phyloP scores from a whole-genome alignment of 2,329 filamentous ascomycete genomes.

The Dothidotthia symphoricarpi region DNA sequence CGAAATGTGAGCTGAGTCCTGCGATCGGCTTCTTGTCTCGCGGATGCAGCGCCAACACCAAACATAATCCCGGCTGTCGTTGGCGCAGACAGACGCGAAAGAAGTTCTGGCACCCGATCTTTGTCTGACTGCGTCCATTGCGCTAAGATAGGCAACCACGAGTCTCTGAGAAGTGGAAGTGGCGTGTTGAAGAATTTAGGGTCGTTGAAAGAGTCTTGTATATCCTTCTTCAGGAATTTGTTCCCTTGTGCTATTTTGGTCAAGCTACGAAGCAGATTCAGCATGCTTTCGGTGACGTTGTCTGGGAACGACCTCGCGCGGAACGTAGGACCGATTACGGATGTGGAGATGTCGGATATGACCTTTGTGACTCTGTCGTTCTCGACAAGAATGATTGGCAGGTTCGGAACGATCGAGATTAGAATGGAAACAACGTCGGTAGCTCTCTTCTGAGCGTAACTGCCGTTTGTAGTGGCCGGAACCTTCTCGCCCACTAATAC shows the following conservation, averaged over 20 bases:
- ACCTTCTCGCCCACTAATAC: constrained; percentile 28
- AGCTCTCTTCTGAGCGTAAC: constrained; percentile 44
- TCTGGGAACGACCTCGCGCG: constrained; percentile 84
- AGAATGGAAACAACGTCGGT: constrained; percentile 75
- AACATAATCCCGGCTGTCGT: constrained; percentile 96
- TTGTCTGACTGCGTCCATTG: constrained; percentile 87
- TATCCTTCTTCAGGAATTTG: constrained; percentile 90
- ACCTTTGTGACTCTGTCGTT: constrained; percentile 78
- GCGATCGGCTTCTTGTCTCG: constrained; percentile 89
- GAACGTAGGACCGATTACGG: constrained; percentile 76
- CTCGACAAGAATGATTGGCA: constrained; percentile 81
- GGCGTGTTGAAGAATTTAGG: constrained; percentile 75
- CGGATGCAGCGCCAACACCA: constrained; percentile 92
- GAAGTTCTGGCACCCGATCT: constrained; percentile 77
- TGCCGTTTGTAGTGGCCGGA: constrained; percentile 28
- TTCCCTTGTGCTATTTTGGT: constrained; percentile 74
- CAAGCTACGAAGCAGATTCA: constrained; percentile 74
- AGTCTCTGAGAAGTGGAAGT: constrained; percentile 62
- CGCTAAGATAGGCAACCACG: constrained; percentile 79
- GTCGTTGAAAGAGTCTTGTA: constrained; percentile 90
- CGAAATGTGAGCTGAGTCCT: constrained; percentile 88
- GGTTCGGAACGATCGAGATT: constrained; percentile 71
- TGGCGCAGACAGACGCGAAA: constrained; percentile 75
- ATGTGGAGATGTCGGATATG: constrained; percentile 76
- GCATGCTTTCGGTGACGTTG: constrained; percentile 69